These are phyloP conservation scores for Penicillium robsamsonii DNA, from an alignment of 495 filamentous ascomycete species.

Conservation along the genomic window DNA sequence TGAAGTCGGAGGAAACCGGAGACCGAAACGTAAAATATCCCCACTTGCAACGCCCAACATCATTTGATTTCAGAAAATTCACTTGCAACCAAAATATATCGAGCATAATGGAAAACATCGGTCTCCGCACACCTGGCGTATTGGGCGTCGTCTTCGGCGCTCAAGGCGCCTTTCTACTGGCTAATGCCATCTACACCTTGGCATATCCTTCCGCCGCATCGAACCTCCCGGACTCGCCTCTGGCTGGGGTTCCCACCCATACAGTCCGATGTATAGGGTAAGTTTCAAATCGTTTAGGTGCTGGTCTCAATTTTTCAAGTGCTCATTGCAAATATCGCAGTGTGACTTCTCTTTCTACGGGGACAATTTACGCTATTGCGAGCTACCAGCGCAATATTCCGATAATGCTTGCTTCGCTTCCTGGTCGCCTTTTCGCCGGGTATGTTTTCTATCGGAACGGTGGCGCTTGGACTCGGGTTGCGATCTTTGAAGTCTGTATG, in stretches of 20 bases:
- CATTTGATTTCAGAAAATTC: background rate
- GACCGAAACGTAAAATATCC: background rate
- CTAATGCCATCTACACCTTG: constrained; percentile 21
- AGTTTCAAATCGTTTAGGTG: background rate
- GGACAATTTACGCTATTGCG: too few relatives aligned
- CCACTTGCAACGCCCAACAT: background rate
- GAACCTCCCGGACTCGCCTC: constrained; percentile 1
- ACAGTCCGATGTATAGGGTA: constrained; percentile 15
- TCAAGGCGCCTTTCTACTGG: constrained; percentile 20
- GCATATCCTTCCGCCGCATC: background rate
- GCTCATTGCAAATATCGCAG: too few relatives aligned
- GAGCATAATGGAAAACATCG: constrained; percentile 8
- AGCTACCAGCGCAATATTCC: too few relatives aligned
- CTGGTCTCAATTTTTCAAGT: too few relatives aligned
- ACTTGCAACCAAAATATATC: background rate
- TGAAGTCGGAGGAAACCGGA: background rate
- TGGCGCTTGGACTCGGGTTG: too few relatives aligned
- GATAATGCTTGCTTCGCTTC: too few relatives aligned
- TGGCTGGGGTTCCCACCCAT: constrained; percentile 12
- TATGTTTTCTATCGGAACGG: too few relatives aligned
- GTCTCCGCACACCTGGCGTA: constrained; percentile 20
- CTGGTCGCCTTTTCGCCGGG: too few relatives aligned
- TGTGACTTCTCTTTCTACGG: too few relatives aligned
- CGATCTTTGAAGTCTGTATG: background rate
- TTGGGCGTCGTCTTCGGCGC: constrained; percentile 17